A percentile compares a stretch with the other conserved stretches of the same genome.
phyloP scores from a whole-genome alignment of 2,329 filamentous ascomycete species.

The Aspergillus aculeatus region DNA sequence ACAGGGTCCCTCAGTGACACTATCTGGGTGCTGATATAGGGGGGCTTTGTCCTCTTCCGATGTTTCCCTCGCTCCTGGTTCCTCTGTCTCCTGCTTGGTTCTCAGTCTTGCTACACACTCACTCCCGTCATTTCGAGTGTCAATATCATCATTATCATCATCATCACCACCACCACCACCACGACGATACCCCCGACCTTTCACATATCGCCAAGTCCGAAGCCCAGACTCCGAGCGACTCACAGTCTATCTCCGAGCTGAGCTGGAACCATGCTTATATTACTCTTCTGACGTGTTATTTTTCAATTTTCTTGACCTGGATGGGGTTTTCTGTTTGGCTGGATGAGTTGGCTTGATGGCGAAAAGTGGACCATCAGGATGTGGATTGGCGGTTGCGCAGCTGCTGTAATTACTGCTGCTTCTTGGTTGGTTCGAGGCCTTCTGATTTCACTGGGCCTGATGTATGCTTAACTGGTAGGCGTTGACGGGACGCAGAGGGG shows the following conservation, averaged over 20 bases:
- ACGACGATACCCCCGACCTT: neutral
- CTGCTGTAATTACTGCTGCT: neutral
- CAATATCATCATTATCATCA: constrained; percentile 5
- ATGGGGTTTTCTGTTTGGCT: neutral
- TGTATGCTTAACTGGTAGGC: constrained; percentile 9
- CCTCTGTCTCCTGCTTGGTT: neutral
- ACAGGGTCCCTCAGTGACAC: neutral
- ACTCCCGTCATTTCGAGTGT: no score
- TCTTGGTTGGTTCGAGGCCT: neutral
- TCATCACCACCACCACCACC: neutral
- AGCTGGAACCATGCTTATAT: neutral
- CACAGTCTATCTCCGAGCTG: neutral
- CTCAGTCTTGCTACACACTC: neutral
- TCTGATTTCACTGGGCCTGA: neutral
- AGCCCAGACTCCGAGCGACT: neutral
- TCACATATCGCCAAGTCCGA: neutral
- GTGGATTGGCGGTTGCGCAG: neutral
- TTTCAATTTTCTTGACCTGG: constrained; percentile 4
- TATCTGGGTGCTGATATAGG: neutral
- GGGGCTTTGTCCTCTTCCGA: neutral
- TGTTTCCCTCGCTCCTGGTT: neutral
- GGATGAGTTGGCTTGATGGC: constrained; percentile 4
- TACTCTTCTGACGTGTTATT: neutral
- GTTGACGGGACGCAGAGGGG: constrained; percentile 4
- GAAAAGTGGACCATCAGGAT: neutral